Base-by-base conservation (phyloP, 2,329 filamentous ascomycete species). In the Dendryphion nanum region DNA sequence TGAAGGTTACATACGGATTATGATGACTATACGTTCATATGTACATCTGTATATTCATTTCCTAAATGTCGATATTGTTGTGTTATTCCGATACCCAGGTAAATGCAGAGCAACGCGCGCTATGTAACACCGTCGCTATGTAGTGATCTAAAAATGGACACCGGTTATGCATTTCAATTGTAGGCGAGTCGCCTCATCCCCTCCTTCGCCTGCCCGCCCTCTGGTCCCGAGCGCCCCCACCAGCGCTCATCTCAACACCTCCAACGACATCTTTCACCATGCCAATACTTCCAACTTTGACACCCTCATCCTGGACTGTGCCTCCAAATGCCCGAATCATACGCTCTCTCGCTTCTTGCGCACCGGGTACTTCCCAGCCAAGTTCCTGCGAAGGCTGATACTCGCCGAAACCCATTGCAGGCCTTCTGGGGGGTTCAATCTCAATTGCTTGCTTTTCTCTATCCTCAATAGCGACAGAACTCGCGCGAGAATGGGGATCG, bases 1-100 rank as follows among this genome's bases (percentile, higher is more conserved):
- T 83, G 55, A 73, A 71, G 36, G 78, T 77, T 16, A 82, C 80
- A 2, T 83, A 82, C 67, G 73, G 69, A 16, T 45, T 71, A 14
- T n/a, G n/a, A n/a, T n/a, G n/a, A n/a, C n/a, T n/a, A n/a, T n/a
- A n/a, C n/a, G n/a, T n/a, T n/a, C n/a, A n/a, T n/a, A n/a, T n/a
- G n/a, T n/a, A n/a, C n/a, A n/a, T n/a, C n/a, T n/a, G n/a, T n/a
- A n/a, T n/a, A n/a, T n/a, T n/a, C n/a, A n/a, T n/a, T n/a, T n/a
- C n/a, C n/a, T n/a, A n/a, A n/a, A n/a, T n/a, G n/a, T n/a, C n/a
- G n/a, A n/a, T n/a, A n/a, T n/a, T n/a, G n/a, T n/a, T n/a, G n/a
- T n/a, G n/a, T n/a, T n/a, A n/a, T n/a, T n/a, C n/a, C n/a, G n/a
- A n/a, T n/a, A n/a, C n/a, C n/a, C n/a, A n/a, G n/a, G n/a, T n/a